A percentile compares a stretch with the other conserved stretches of the same genome.
Evolutionary conservation across 2,329 filamentous ascomycete species (phyloP).

Genomic region (Botrytis tulipae): DNA sequence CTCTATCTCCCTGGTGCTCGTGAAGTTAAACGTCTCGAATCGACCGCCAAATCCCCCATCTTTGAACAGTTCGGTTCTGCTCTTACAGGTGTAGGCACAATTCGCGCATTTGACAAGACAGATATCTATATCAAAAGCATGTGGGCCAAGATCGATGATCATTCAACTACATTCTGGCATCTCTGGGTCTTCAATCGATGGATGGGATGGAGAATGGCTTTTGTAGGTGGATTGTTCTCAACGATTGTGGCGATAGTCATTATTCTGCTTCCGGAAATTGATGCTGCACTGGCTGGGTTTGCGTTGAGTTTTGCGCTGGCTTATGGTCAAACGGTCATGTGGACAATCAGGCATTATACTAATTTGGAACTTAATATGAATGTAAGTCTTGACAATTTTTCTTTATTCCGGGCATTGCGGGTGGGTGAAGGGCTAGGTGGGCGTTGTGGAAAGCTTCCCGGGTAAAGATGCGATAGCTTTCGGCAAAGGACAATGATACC

Average conservation of each 20-base stretch:
- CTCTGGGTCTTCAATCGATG: slow-evolving; percentile 73
- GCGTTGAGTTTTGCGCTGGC: slow-evolving; percentile 71
- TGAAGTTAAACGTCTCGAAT: slow-evolving; percentile 75
- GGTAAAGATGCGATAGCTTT: neutral
- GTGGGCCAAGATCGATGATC: slow-evolving; percentile 67
- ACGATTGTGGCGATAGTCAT: slow-evolving; percentile 64
- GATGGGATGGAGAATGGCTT: slow-evolving; percentile 70
- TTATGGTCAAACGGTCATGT: slow-evolving; percentile 63
- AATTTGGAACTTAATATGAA: slow-evolving; percentile 78
- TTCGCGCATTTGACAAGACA: slow-evolving; percentile 71
- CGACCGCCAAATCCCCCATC: slow-evolving; percentile 72
- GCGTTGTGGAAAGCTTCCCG: neutral
- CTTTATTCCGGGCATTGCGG: neutral
- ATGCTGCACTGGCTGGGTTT: slow-evolving; percentile 72
- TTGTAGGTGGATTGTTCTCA: slow-evolving; percentile 68
- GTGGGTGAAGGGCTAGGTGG: neutral
- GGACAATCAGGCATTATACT: slow-evolving; percentile 65
- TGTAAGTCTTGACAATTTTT: slow-evolving; percentile 39
- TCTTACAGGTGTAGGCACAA: slow-evolving; percentile 69
- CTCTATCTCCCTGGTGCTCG: slow-evolving; percentile 69
- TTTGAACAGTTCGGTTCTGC: slow-evolving; percentile 78
- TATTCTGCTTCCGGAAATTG: slow-evolving; percentile 58
- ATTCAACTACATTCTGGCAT: slow-evolving; percentile 64
- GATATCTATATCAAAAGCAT: slow-evolving; percentile 67
- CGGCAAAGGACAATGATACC: neutral